These are phyloP conservation scores for Fraxinus latifolia DNA, from an alignment of 305 asterid species.

Conservation along the genomic window DNA sequence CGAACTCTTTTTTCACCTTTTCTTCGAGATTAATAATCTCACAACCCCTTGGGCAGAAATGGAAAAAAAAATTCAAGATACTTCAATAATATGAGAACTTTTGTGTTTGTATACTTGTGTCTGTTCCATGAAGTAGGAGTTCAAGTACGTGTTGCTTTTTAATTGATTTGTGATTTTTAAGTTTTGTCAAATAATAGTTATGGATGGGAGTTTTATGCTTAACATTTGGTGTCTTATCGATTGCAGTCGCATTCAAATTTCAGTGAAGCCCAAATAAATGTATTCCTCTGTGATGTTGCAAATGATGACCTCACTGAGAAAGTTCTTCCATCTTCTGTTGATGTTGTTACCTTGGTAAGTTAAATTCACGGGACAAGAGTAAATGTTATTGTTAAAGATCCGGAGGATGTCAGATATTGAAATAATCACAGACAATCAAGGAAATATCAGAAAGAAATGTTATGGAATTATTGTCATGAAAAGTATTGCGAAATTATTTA, in stretches of 20 bases:
- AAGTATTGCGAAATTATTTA: neutral
- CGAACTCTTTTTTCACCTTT: constrained; percentile 9
- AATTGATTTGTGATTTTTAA: neutral
- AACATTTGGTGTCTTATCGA: constrained; percentile 23
- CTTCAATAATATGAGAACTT: constrained; percentile 2
- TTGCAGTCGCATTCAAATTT: constrained; percentile 58
- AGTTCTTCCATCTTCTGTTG: constrained; percentile 61
- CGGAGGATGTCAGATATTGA: neutral
- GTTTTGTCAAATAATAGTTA: neutral
- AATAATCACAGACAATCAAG: neutral
- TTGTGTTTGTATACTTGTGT: neutral
- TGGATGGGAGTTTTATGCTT: neutral
- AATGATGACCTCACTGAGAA: constrained; percentile 52
- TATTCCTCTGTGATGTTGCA: constrained; percentile 63
- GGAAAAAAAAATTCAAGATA: neutral
- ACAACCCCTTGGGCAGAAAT: neutral
- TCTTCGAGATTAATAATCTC: neutral
- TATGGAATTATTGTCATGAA: neutral
- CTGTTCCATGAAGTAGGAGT: neutral
- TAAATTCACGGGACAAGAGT: constrained; percentile 10
- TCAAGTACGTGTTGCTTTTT: neutral
- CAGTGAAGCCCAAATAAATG: constrained; percentile 41
- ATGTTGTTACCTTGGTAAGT: constrained; percentile 72
- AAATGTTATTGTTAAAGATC: constrained; percentile 6
- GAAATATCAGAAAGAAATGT: neutral